A percentile compares a stretch with the other conserved stretches of the same genome.
Conservation (phyloP, 352 stramenopile genomes). For the Bremia lactucae region DNA sequence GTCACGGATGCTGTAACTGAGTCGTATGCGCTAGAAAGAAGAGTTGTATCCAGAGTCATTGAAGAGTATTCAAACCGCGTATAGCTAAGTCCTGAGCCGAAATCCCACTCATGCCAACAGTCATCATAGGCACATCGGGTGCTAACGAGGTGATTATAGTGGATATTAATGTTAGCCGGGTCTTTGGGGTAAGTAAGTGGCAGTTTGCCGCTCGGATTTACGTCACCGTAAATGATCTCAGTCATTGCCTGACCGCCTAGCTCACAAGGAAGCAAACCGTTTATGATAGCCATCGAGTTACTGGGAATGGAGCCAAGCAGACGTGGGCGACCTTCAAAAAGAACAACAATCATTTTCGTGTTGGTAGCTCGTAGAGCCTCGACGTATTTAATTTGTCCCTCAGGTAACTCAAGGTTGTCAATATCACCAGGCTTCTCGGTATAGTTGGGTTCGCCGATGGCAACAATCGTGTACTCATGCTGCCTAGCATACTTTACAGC, state of each 20-base stretch:
- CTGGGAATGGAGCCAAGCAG: slow-evolving; percentile 38
- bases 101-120: slow-evolving; percentile 50
- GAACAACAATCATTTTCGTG: slow-evolving; percentile 68
- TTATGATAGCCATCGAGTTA: slow-evolving; percentile 53
- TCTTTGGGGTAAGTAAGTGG: slow-evolving; percentile 78
- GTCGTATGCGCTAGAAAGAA: slow-evolving; percentile 15
- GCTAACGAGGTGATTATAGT: slow-evolving; percentile 57
- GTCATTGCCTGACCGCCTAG: slow-evolving; percentile 69
- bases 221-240: slow-evolving; percentile 64
- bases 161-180: slow-evolving; percentile 37
- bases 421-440: slow-evolving; percentile 82
- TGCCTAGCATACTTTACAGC: slow-evolving; percentile 34
- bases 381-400: slow-evolving; percentile 68
- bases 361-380: slow-evolving; percentile 37
- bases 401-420: slow-evolving; percentile 56
- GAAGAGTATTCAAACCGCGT: slow-evolving; percentile 44
- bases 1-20: slow-evolving; percentile 25
- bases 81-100: slow-evolving; percentile 57
- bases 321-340: slow-evolving; percentile 70
- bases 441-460: slow-evolving; percentile 65
- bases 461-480: slow-evolving; percentile 50
- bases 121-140: slow-evolving; percentile 29
- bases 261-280: slow-evolving; percentile 61
- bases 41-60: slow-evolving; percentile 27
- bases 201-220: slow-evolving; percentile 67